Percentiles rank a stretch among this genome's conserved stretches.
These are phyloP conservation scores for Salicornia ramosissima DNA, from an alignment of 148 eudicot species.

Conservation along the genomic window DNA sequence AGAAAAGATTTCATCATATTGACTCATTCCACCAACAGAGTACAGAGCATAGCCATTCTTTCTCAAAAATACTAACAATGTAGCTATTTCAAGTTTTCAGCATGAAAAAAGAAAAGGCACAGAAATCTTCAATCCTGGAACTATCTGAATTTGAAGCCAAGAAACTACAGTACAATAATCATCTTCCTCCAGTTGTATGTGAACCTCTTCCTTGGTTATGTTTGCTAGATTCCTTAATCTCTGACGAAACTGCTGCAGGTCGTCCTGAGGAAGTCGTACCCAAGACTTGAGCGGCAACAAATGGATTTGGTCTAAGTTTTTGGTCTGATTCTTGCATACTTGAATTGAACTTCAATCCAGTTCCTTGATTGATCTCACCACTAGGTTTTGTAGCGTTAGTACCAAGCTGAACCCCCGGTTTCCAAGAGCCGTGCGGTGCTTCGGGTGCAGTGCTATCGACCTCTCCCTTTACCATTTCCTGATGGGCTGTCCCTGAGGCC, in stretches of 20 bases:
- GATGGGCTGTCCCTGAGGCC: slow-evolving; percentile 25
- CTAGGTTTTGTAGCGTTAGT: slow-evolving; percentile 21
- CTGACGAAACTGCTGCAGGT: slow-evolving; percentile 30
- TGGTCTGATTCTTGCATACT: slow-evolving; percentile 39
- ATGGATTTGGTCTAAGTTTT: slow-evolving; percentile 33
- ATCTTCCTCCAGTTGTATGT: slow-evolving; percentile 21
- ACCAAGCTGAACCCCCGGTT: slow-evolving; percentile 37
- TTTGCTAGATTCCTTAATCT: slow-evolving; percentile 32
- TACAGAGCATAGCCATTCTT: not conserved
- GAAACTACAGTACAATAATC: slow-evolving; percentile 1
- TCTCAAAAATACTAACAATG: not conserved
- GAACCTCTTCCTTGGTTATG: slow-evolving; percentile 33
- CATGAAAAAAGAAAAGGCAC: too few relatives aligned
- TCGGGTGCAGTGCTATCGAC: slow-evolving; percentile 28
- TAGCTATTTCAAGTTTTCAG: not conserved
- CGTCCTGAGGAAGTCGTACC: slow-evolving; percentile 25
- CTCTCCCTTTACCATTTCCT: slow-evolving; percentile 35
- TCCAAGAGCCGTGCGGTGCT: slow-evolving; percentile 38
- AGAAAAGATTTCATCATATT: not conserved
- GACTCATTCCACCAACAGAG: not conserved
- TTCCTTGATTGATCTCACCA: slow-evolving; percentile 30
- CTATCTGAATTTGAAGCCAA: not conserved
- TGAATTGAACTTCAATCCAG: slow-evolving; percentile 16
- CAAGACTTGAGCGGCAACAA: slow-evolving; percentile 29
- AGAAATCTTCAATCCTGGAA: too few relatives aligned